Evolutionary conservation across 805 yeast genomes (phyloP), one percentile per base, ranked within the genome.

Genomic region (Ogataea nonfermentans): DNA sequence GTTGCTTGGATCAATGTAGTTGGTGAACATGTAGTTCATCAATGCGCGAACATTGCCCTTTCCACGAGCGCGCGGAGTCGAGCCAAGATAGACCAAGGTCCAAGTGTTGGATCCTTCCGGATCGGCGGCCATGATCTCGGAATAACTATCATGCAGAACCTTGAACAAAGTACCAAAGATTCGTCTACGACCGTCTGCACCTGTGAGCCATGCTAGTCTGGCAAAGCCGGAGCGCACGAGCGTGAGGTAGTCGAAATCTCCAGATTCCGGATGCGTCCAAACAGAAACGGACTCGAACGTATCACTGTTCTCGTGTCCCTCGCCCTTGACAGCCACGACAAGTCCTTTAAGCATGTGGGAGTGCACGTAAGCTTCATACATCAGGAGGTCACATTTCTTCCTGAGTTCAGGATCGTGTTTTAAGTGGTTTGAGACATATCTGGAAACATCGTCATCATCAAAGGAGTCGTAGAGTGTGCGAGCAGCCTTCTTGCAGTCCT

Each of bases 221-320:
- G 70, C 73, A 59, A 70, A 76, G 5, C 81, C 81, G 7, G 79
- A 63, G 46, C 72, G 67, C 62, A 75, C 66, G 46, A 77, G 55
- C 15, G 71, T 73, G 28, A 67, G 46, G 52, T 70, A 73, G 34
- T 69, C 62, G 35, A 73, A 53, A 3, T 73, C 71, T 8, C 62
- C 66, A 17, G 59, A 47, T 9, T 65, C 68, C 4, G 81, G 81
- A 20, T 61, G 62, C 9, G 76, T 62, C 79, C 80, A 77, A 16
- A 75, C 55, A 5, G 77, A 71, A 23, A 76, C 81, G 6, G 80
- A 70, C 59, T 76, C 80, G 54, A 72, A 77, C 4, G 51, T 43
- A 24, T 59, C 63, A 13, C 40, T 47, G 4, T 37, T 24, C 29
- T 62, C 66, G 32, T 50, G 56, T 26, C 53, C 53, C 1, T 65